Evolutionary conservation across 2,329 filamentous ascomycete species (phyloP).

Genomic region (Botryotinia globosa): DNA sequence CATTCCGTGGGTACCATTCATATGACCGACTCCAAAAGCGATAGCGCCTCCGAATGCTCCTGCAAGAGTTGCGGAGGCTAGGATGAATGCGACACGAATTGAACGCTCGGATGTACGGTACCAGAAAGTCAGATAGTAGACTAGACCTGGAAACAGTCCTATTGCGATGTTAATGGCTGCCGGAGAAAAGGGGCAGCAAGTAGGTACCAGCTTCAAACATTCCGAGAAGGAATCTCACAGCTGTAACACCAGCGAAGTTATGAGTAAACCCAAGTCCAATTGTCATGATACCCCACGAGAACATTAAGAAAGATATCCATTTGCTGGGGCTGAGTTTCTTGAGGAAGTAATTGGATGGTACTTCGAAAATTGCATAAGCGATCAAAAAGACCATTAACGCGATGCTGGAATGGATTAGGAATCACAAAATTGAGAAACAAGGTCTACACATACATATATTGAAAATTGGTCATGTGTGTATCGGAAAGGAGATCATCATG

Average conservation of each 20-base stretch:
- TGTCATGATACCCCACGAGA: conserved; percentile 48
- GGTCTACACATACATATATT: conserved; percentile 50
- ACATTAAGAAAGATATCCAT: conserved; percentile 51
- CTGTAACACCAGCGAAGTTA: conserved; percentile 45
- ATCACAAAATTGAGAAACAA: not conserved
- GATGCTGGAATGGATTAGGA: conserved; percentile 33
- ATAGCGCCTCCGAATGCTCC: conserved; percentile 38
- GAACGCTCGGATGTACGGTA: conserved; percentile 35
- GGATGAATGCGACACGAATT: conserved; percentile 36
- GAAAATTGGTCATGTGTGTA: conserved; percentile 57
- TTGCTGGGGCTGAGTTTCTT: conserved; percentile 48
- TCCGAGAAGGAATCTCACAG: conserved; percentile 48
- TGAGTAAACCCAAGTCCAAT: conserved; percentile 47
- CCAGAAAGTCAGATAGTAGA: conserved; percentile 39
- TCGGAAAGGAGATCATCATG: conserved; percentile 60
- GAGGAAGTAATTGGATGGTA: conserved; percentile 49
- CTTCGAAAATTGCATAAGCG: conserved; percentile 49
- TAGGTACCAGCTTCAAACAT: conserved; percentile 47
- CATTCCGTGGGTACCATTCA: conserved; percentile 32
- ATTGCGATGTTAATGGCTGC: conserved; percentile 40
- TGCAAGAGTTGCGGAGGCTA: conserved; percentile 36
- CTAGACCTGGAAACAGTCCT: conserved; percentile 43
- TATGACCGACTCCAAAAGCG: conserved; percentile 36
- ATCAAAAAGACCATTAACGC: conserved; percentile 48
- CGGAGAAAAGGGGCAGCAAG: conserved; percentile 38